Conservation (phyloP, 2,329 filamentous ascomycete genomes). For the Apiospora hydei region DNA sequence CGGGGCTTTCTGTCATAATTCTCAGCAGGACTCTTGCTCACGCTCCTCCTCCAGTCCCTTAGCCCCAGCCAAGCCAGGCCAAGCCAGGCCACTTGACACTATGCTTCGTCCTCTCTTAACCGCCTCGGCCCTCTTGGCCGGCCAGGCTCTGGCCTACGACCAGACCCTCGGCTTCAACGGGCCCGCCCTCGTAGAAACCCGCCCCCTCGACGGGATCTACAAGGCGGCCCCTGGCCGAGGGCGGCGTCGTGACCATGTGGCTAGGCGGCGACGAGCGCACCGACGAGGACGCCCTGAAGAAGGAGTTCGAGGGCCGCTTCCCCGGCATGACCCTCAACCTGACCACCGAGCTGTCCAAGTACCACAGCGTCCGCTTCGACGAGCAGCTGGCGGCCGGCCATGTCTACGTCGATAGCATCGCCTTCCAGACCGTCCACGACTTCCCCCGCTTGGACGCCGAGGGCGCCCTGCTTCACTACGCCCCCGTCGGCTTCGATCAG, state of each 20-base stretch:
- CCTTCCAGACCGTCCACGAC: conserved; percentile 60
- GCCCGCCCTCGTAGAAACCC: conserved; percentile 47
- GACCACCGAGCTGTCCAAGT: conserved; percentile 64
- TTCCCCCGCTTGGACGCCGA: conserved; percentile 58
- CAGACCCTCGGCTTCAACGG: conserved; percentile 36
- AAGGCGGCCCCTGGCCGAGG: conserved; percentile 55
- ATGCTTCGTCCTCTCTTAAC: background rate
- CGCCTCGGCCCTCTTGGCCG: conserved; percentile 8
- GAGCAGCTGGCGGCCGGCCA: conserved; percentile 48
- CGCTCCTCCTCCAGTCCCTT: background rate
- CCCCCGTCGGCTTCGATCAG: conserved; percentile 53
- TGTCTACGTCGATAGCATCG: conserved; percentile 53
- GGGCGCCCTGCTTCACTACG: conserved; percentile 56
- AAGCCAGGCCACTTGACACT: background rate
- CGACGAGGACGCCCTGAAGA: conserved; percentile 49
- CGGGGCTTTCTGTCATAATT: background rate
- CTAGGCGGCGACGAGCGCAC: conserved; percentile 56
- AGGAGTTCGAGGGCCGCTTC: conserved; percentile 54
- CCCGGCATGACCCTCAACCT: conserved; percentile 59
- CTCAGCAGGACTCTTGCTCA: background rate
- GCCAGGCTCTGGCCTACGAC: conserved; percentile 33
- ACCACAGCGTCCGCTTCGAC: conserved; percentile 57
- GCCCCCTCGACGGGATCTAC: conserved; percentile 58
- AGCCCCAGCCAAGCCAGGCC: background rate
- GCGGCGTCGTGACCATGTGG: conserved; percentile 53